phyloP scores from a whole-genome alignment of 2,329 filamentous ascomycete species.

The Arthroderma sp. region DNA sequence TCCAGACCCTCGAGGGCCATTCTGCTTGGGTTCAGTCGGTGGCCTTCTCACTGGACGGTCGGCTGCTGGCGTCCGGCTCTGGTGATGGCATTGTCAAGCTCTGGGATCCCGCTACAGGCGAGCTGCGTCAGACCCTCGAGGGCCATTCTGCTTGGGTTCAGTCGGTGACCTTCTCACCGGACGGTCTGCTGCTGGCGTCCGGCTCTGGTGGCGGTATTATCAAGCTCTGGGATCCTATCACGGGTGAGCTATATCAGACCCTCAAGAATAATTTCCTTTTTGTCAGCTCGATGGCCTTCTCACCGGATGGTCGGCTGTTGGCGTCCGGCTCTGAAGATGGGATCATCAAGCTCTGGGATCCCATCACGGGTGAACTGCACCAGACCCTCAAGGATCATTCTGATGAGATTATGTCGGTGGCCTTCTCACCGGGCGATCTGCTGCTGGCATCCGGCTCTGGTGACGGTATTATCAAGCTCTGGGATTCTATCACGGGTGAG shows the following conservation, averaged over 20 bases:
- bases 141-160: neutral
- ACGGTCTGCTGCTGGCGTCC: neutral
- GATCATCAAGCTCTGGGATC: neutral
- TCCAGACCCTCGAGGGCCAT: slow-evolving; percentile 5
- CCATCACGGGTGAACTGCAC: slow-evolving; percentile 2
- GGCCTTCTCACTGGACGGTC: slow-evolving; percentile 6
- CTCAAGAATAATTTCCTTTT: neutral
- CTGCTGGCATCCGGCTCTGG: neutral
- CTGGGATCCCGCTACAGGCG: slow-evolving; percentile 8
- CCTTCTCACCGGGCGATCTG: slow-evolving; percentile 2
- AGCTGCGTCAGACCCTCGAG: neutral
- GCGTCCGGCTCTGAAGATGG: neutral
- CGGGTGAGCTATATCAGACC: neutral
- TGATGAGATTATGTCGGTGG: neutral
- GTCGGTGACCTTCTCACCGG: slow-evolving; percentile 1
- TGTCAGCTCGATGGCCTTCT: neutral
- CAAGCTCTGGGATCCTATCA: slow-evolving; percentile 4
- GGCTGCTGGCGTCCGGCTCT: slow-evolving; percentile 6
- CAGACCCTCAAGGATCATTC: neutral
- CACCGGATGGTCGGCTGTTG: neutral
- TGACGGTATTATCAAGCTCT: slow-evolving; percentile 1
- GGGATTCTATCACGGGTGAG: neutral
- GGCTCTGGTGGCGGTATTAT: neutral
- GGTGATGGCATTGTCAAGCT: slow-evolving; percentile 10
- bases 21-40: slow-evolving; percentile 1